Percentiles rank a stretch among this genome's conserved stretches.
phyloP scores from a whole-genome alignment of 768 basidiomycete genomes.

The Russula sp. region DNA sequence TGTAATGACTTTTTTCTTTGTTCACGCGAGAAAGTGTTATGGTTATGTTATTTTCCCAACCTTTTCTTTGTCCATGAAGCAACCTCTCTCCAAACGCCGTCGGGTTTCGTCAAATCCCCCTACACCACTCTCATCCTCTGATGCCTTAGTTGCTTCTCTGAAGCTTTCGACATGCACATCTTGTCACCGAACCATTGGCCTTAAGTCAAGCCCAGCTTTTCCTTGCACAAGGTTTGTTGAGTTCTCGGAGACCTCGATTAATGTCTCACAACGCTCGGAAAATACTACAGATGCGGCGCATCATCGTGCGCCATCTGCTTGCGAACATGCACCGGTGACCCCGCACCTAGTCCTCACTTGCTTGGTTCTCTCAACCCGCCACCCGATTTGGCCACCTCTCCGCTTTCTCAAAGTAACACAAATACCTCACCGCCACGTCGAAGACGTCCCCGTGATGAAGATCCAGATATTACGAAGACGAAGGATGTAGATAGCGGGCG shows the following conservation, averaged over 20 bases:
- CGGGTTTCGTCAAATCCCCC: constrained; percentile 7
- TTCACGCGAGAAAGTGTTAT: not conserved
- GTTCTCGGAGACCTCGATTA: not conserved
- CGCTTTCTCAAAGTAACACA: constrained; percentile 25
- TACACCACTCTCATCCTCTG: not conserved
- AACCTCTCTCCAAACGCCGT: constrained; percentile 2
- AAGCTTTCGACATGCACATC: constrained; percentile 5
- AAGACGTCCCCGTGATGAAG: constrained; percentile 10
- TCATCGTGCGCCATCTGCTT: constrained; percentile 40
- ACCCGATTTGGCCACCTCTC: constrained; percentile 28
- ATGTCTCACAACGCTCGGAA: not conserved
- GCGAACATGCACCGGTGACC: constrained; percentile 35
- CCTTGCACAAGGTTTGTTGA: constrained; percentile 10
- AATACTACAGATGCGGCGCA: constrained; percentile 31
- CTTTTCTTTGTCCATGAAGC: not conserved
- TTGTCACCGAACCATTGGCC: constrained; percentile 9
- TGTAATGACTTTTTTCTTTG: constrained; percentile 11
- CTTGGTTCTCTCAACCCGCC: constrained; percentile 27
- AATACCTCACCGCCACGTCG: not conserved
- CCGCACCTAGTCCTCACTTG: constrained; percentile 28
- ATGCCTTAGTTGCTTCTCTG: not conserved
- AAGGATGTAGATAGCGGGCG: not conserved
- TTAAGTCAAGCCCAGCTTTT: constrained; percentile 8
- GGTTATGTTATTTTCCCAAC: not conserved
- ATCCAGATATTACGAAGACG: not conserved